Evolutionary conservation across 768 basidiomycete species (phyloP).

Genomic region (Mycena metata): DNA sequence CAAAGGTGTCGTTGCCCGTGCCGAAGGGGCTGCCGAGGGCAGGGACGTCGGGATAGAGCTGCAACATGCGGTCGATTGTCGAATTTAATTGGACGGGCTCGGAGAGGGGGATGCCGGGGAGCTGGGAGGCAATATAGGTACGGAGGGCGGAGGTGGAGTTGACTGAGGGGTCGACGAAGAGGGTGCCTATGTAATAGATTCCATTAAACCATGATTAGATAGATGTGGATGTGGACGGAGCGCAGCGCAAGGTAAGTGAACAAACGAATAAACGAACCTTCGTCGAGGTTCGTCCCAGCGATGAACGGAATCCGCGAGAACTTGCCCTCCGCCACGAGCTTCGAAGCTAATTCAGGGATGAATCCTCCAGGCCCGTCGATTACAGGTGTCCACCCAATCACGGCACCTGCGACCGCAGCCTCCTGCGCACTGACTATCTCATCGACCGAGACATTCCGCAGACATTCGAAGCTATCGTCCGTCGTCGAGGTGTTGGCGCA

Average conservation of each 20-base stretch:
- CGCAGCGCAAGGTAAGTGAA: background rate
- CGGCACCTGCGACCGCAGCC: slow-evolving; percentile 39
- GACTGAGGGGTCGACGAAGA: slow-evolving; percentile 41
- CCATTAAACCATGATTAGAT: background rate
- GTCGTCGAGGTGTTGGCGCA: slow-evolving; percentile 43
- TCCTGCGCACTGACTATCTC: slow-evolving; percentile 45
- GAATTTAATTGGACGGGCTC: slow-evolving; percentile 21
- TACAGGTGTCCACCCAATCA: slow-evolving; percentile 52
- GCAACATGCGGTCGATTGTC: slow-evolving; percentile 42
- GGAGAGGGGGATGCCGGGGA: slow-evolving; percentile 41
- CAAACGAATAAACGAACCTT: slow-evolving; percentile 48
- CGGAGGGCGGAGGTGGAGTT: slow-evolving; percentile 42
- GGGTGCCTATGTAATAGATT: slow-evolving; percentile 45
- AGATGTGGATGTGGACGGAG: too few species aligned
- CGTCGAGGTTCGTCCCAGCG: slow-evolving; percentile 57
- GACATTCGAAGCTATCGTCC: slow-evolving; percentile 47
- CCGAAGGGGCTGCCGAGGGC: slow-evolving; percentile 58
- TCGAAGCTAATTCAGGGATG: slow-evolving; percentile 53
- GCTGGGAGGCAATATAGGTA: slow-evolving; percentile 38
- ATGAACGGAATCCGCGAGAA: slow-evolving; percentile 58
- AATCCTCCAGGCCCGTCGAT: slow-evolving; percentile 56
- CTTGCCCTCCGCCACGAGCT: slow-evolving; percentile 46
- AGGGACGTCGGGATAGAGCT: slow-evolving; percentile 58
- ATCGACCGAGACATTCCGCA: slow-evolving; percentile 43
- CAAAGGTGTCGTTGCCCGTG: slow-evolving; percentile 57